These are phyloP conservation scores for Trichophyton mentagrophytes DNA, from an alignment of 2,329 filamentous ascomycete genomes.

Conservation along the genomic window DNA sequence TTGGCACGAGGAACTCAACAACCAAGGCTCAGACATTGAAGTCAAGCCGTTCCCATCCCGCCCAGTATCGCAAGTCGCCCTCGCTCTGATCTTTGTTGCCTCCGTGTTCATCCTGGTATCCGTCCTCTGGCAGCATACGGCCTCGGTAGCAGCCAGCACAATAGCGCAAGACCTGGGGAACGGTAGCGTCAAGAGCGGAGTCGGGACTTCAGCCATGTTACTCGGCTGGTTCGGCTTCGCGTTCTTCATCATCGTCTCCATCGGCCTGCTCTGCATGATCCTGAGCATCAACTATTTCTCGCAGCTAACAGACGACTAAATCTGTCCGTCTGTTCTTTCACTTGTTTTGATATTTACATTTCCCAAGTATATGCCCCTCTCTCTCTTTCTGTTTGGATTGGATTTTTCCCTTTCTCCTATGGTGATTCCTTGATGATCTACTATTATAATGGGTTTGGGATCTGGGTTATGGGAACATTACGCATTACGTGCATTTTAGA, in stretches of 20 bases:
- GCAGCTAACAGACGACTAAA: conserved; percentile 38
- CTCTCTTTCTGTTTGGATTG: background rate
- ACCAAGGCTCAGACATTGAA: conserved; percentile 65
- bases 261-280: conserved; percentile 91
- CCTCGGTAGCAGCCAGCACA: conserved; percentile 85
- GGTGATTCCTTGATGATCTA: background rate
- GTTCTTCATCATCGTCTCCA: conserved; percentile 85
- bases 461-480: conserved; percentile 1
- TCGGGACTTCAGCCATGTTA: conserved; percentile 91
- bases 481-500: background rate
- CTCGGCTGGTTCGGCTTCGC: conserved; percentile 96
- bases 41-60: conserved; percentile 89
- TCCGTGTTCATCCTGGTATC: conserved; percentile 54
- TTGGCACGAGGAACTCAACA: conserved; percentile 67
- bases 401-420: too few species aligned
- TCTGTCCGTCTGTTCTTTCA: background rate
- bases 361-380: conserved; percentile 4
- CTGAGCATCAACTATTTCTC: conserved; percentile 74
- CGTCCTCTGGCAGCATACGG: conserved; percentile 61
- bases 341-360: background rate
- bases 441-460: conserved; percentile 4
- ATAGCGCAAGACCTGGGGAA: conserved; percentile 90
- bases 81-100: conserved; percentile 75
- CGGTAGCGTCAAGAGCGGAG: conserved; percentile 71
- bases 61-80: conserved; percentile 79